Base-by-base conservation (phyloP, 257 asterid genomes). In the Solanum gandarillasii region DNA sequence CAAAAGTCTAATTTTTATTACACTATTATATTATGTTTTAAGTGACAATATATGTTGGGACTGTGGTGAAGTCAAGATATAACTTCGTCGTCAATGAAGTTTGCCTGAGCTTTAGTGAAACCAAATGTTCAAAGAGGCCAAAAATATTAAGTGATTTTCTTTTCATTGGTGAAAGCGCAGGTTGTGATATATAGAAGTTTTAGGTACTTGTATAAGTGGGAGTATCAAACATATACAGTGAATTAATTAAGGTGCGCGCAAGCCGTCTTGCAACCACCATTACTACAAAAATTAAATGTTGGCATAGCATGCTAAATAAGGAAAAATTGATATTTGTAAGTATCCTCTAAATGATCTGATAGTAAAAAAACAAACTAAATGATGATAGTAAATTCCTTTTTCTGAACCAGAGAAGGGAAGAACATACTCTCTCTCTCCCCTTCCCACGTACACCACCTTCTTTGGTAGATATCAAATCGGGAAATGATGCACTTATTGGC, bases 401-500 rank as follows among this genome's bases (percentile, higher is more conserved):
- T 48, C 3, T 48, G 2, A 48, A 14, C 58, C 20, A 14, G 21
- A 48, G 7, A 48, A 13, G 58, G 58, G 58, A 48, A 48, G 58
- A 48, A 48, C 7, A 48, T 7, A 48, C 58, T 13, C 58, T 14
- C 21, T 41, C 48, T 13, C 58, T 14, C 8, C 58, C 58, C 58
- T 20, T 13, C 20, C 21, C 21, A 43, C 16, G 48, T 12, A 48
- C 7, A 48, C 58, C 58, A 5, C 58, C 58, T 48, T 48, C 58
- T 48, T 48, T 48, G 58, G 21, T 48, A 48, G 58, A 48, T 48
- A 48, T 48, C 58, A 48, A 91, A 29, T 16, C 68, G 83, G 95
- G 88, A 90, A 93, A 89, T 87, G 93, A 91, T 82, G 71, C 83
- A 60, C 93, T 91, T 52, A 75, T 89, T 58, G 85, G 83, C 88